Evolutionary conservation across 2,329 filamentous ascomycete genomes (phyloP), one percentile per base, ranked within the genome.

Genomic region (Emmonsiellopsis sp.): DNA sequence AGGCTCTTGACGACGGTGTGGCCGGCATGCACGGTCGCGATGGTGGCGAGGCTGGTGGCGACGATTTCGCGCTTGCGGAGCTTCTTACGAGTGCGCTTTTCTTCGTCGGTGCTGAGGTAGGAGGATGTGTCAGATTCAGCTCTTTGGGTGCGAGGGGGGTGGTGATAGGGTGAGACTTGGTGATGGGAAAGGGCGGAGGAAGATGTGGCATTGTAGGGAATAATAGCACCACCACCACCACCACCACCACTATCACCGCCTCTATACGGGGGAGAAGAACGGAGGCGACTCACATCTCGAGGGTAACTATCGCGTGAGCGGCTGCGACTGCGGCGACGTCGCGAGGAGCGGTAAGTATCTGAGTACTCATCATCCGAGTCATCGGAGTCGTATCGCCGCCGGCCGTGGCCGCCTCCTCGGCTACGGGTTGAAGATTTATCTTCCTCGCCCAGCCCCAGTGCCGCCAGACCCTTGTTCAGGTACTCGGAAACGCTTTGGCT

Each of bases 21-120:
- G 11, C 81, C 83, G 26, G 83, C 83, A 69, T 86, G 83, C 57
- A 86, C 84, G 31, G 83, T 86, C 38, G 84, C 84, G 55, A 86
- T 78, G 54, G 81, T 83, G 52, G 84, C 83, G 55, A 86, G 72
- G 58, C 83, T 82, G 52, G 82, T 79, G 59, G 82, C 85, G 58
- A 86, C 65, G 63, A 85, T 68, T 74, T 85, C 80, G 70, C 85
- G 84, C 67, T 81, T 79, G 73, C 77, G 77, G 73, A 84, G 76
- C 65, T 85, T 84, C 69, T 83, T 85, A 52, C 77, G 74, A 63
- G 75, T 72, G 59, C 78, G 75, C 15, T 38, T 26, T 64, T 84
- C 81, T 71, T 86, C 82, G 64, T 83, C 82, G 62, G 77, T 77
- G 65, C 79, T 81, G 58, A 76, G 78, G 53, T 57, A 79, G 71